Percentiles rank a stretch among this genome's conserved stretches.
Evolutionary conservation across 192 early-diverging fungal genomes (phyloP).

Genomic region (Umbelopsis ramanniana): DNA sequence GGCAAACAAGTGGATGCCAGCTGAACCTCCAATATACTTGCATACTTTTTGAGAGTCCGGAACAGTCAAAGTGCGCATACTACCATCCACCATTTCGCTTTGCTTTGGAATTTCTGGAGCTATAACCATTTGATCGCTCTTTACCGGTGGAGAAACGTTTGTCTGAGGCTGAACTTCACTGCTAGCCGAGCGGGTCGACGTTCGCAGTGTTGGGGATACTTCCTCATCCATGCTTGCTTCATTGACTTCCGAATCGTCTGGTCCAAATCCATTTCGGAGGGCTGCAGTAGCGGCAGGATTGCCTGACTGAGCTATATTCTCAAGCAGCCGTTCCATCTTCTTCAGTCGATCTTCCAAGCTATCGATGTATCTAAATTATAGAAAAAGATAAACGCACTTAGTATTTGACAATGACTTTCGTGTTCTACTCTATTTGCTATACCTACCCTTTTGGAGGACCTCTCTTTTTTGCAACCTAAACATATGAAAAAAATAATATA

Average conservation of each 20-base stretch:
- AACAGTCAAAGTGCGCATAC: neutral
- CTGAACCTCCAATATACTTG: constrained; percentile 14
- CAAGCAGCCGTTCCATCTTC: constrained; percentile 35
- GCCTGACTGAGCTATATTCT: constrained; percentile 32
- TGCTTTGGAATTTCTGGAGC: neutral
- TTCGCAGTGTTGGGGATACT: neutral
- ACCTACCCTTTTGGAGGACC: constrained; percentile 37
- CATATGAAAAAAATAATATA: neutral
- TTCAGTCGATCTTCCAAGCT: constrained; percentile 34
- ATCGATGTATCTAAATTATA: constrained; percentile 21
- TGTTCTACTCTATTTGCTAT: too few species aligned
- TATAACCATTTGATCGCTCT: neutral
- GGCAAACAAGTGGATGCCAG: neutral
- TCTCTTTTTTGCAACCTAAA: constrained; percentile 36
- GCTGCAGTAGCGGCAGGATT: constrained; percentile 15
- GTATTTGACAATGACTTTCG: neutral
- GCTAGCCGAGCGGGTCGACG: neutral
- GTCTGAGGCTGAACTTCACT: neutral
- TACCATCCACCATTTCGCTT: too few species aligned
- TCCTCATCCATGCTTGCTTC: neutral
- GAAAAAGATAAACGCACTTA: neutral
- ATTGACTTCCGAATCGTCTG: neutral
- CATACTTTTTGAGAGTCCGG: neutral
- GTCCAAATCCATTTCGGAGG: neutral
- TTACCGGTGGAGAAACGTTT: neutral